Percentiles rank a stretch among this genome's conserved stretches.
phyloP scores from a whole-genome alignment of 768 basidiomycete species.

The Steccherinum ochraceum region DNA sequence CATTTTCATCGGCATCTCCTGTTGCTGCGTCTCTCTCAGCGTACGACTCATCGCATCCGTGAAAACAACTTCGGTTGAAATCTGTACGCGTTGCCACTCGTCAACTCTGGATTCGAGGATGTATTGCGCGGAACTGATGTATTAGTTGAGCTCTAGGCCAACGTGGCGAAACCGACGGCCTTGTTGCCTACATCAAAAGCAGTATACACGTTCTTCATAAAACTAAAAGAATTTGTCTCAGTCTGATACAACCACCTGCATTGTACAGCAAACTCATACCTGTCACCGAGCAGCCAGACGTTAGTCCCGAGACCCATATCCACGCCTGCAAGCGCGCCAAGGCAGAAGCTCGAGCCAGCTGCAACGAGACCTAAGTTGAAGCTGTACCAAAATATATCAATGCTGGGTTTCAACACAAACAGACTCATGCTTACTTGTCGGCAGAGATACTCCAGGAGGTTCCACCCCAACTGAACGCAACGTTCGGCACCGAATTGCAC shows the following conservation, averaged over 20 bases:
- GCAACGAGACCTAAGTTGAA: background rate
- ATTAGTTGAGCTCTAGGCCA: conserved; percentile 8
- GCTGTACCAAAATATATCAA: conserved; percentile 1
- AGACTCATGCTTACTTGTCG: conserved; percentile 7
- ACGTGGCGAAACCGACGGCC: conserved; percentile 24
- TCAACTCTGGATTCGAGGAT: no score
- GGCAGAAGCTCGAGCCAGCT: background rate
- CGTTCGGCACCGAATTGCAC: conserved; percentile 5
- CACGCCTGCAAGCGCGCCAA: background rate
- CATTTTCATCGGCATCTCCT: no score
- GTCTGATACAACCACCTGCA: no score
- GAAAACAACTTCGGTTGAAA: no score
- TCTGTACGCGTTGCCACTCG: no score
- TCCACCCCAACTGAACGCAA: conserved; percentile 15
- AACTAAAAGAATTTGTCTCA: conserved; percentile 12
- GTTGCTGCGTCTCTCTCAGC: no score
- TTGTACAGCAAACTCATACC: no score
- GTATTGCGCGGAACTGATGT: no score
- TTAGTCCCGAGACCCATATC: background rate
- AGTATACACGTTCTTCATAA: conserved; percentile 29
- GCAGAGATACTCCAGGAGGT: conserved; percentile 9
- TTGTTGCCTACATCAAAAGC: conserved; percentile 23
- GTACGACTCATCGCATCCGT: no score
- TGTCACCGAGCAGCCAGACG: background rate
- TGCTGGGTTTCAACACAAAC: background rate